A percentile compares a stretch with the other conserved stretches of the same genome.
Evolutionary conservation across 805 yeast species (phyloP).

Genomic region (Metschnikowia bowlesiae): DNA sequence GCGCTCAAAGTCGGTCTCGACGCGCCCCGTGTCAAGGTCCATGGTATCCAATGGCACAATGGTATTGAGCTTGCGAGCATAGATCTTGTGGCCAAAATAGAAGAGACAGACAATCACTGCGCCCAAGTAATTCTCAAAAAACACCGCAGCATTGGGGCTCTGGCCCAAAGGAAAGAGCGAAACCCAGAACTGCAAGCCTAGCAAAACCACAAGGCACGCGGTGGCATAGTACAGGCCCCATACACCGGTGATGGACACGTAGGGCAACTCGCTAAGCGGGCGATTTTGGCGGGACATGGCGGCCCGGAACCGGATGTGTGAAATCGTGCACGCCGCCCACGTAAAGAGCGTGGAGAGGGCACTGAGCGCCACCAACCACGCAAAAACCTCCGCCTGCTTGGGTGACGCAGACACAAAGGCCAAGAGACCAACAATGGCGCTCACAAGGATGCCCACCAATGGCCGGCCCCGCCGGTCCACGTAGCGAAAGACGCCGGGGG

Average conservation of each 20-base stretch:
- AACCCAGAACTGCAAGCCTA: slow-evolving; percentile 26
- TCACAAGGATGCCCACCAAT: slow-evolving; percentile 30
- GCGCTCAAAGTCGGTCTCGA: slow-evolving; percentile 21
- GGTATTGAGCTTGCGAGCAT: slow-evolving; percentile 18
- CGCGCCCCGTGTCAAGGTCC: slow-evolving; percentile 26
- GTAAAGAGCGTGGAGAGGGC: slow-evolving; percentile 41
- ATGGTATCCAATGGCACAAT: slow-evolving; percentile 19
- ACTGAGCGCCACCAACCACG: slow-evolving; percentile 40
- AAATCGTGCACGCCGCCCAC: slow-evolving; percentile 38
- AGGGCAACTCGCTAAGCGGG: slow-evolving; percentile 48
- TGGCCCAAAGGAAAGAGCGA: slow-evolving; percentile 24
- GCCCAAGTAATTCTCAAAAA: slow-evolving; percentile 26
- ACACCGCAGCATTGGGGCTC: slow-evolving; percentile 17
- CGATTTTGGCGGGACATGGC: slow-evolving; percentile 40
- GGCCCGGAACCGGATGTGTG: slow-evolving; percentile 39
- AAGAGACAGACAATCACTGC: slow-evolving; percentile 21
- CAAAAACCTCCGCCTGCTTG: slow-evolving; percentile 31
- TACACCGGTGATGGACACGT: slow-evolving; percentile 45
- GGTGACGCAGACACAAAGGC: slow-evolving; percentile 41
- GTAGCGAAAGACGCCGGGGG: slow-evolving; percentile 30
- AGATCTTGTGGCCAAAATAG: slow-evolving; percentile 23
- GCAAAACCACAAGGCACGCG: slow-evolving; percentile 19
- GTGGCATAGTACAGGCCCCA: slow-evolving; percentile 25
- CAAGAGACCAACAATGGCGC: slow-evolving; percentile 34
- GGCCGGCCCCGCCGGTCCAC: slow-evolving; percentile 41